A percentile compares a stretch with the other conserved stretches of the same genome.
These are phyloP conservation scores for Phytophthora meadii DNA, from an alignment of 352 stramenopile species.

Conservation along the genomic window DNA sequence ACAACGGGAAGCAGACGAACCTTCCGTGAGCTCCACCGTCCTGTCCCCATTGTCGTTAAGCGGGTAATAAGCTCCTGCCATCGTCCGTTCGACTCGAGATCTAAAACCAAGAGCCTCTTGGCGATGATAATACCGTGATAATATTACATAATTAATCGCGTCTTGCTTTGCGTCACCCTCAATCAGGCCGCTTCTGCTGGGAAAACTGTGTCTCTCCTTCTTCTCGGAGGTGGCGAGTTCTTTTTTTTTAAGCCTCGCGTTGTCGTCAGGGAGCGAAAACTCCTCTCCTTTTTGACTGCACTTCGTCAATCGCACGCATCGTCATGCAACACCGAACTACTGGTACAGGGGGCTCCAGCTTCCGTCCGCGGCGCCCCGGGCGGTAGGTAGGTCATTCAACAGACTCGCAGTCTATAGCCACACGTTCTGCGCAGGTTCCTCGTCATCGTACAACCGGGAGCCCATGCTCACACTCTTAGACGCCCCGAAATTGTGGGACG, in stretches of 20 bases:
- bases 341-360: conserved; percentile 48
- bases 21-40: conserved; percentile 46
- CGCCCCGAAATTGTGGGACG: conserved; percentile 47
- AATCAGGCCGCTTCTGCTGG: conserved; percentile 31
- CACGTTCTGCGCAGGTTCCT: conserved; percentile 74
- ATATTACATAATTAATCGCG: conserved; percentile 64
- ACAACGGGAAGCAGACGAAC: conserved; percentile 19
- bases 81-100: conserved; percentile 18
- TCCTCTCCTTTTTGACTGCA: conserved; percentile 42
- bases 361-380: conserved; percentile 34
- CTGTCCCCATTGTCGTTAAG: conserved; percentile 26
- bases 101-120: conserved; percentile 12
- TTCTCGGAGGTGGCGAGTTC: conserved; percentile 35
- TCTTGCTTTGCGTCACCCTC: conserved; percentile 21
- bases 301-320: conserved; percentile 48
- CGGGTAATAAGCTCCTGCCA: conserved; percentile 41
- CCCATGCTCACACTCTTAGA: conserved; percentile 82
- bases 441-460: conserved; percentile 63
- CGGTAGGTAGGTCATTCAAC: conserved; percentile 15
- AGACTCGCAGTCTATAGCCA: conserved; percentile 65
- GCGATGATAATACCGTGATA: conserved; percentile 41
- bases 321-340: conserved; percentile 45
- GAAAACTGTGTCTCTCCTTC: conserved; percentile 43
- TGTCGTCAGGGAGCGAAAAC: not conserved
- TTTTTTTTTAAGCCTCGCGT: conserved; percentile 18